Base-by-base conservation (phyloP, 164 flowering plant genomes). In the Amborella trichopoda region DNA sequence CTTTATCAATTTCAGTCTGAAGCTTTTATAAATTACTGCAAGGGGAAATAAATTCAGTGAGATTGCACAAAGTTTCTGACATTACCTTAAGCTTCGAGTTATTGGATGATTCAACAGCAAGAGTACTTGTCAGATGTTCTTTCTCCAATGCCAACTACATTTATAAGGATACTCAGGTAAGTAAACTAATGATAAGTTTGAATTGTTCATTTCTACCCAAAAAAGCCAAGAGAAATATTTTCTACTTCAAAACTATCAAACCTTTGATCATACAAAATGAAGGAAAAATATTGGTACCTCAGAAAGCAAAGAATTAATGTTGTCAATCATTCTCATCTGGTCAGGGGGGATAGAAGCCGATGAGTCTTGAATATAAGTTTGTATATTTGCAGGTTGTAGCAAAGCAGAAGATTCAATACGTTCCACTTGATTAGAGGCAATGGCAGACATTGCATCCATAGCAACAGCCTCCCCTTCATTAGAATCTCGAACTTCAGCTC, bases 101-200 rank as follows among this genome's bases (percentile, higher is more conserved):
- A 38, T 75, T 64, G 48, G 89, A 68, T 52, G 81, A 76, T 64
- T 88, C 85, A 28, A 72, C 64, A 28, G 68, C 61, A 64, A 87
- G 69, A 28, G 79, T 74, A 50, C 51, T 65, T 47, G 61, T 44
- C 73, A 93, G 57, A 55, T 88, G 84, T 53, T 85, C 95, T 62
- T 88, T 93, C 75, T 93, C 96, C 63, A 73, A 46, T 12, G 82
- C 65, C 44, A 93, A 67, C 98, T 91, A 74, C 66, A 73, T 42
- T 21, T 16, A 38, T 14, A 30, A 14, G 16, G 16, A n/a, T 38
- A 16, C 20, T 38, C 23, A 38, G n/a, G n/a, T n/a, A n/a, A n/a
- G n/a, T n/a, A n/a, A n/a, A n/a, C n/a, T n/a, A n/a, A n/a, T n/a
- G n/a, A n/a, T n/a, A n/a, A n/a, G n/a, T n/a, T n/a, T n/a, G n/a